Conservation (phyloP, 2,329 filamentous ascomycete genomes). For the Fusarium newnesense region DNA sequence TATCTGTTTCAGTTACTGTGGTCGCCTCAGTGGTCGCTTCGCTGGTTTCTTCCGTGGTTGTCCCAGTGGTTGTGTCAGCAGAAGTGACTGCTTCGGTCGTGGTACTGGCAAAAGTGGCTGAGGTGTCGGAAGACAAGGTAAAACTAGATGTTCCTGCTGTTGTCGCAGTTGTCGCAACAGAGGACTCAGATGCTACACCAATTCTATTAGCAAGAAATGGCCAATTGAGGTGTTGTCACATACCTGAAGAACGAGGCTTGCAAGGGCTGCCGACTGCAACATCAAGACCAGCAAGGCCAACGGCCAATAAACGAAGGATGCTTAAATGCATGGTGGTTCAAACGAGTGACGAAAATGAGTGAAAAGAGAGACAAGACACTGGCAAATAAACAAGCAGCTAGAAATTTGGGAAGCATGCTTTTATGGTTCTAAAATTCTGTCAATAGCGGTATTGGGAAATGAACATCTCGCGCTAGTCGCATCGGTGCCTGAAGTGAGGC, state of each 20-base stretch:
- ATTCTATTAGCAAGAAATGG: not conserved
- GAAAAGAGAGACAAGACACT: not conserved
- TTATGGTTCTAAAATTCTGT: not conserved
- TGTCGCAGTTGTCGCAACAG: not conserved
- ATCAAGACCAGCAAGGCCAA: not conserved
- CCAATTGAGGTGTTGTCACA: rapidly evolving
- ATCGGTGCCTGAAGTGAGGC: not conserved
- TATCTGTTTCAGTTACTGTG: too few species aligned
- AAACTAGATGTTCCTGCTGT: not conserved
- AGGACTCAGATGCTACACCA: not conserved
- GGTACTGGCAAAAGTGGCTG: not conserved
- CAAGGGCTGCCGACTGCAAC: not conserved
- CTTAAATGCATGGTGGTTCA: not conserved
- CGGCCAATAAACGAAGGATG: not conserved
- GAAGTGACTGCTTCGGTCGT: not conserved
- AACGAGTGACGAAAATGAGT: not conserved
- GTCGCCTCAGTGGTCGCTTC: not conserved
- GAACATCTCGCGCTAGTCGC: not conserved
- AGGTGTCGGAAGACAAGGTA: not conserved
- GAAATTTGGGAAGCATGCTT: not conserved
- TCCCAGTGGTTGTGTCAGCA: not conserved
- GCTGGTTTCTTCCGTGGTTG: not conserved
- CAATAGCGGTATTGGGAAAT: not conserved
- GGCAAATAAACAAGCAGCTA: not conserved
- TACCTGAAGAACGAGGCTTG: not conserved